Conservation (phyloP, 192 early-diverging fungal species). For the Gonapodya sp. region DNA sequence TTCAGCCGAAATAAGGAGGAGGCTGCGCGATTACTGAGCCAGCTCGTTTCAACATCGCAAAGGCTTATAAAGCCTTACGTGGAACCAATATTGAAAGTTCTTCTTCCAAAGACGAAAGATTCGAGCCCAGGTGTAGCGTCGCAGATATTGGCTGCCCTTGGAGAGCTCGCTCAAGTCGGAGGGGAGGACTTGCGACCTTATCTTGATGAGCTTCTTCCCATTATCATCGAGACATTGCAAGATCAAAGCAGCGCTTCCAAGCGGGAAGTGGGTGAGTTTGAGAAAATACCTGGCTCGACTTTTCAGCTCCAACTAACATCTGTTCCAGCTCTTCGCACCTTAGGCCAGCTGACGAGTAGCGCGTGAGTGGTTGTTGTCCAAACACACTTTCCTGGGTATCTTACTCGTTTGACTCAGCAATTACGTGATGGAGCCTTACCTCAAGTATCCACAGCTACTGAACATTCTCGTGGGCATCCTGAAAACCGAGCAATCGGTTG, state of each 20-base stretch:
- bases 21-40: slow-evolving; percentile 64
- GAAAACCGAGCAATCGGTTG: slow-evolving; percentile 63
- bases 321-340: slow-evolving; percentile 58
- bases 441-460: slow-evolving; percentile 77
- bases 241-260: slow-evolving; percentile 76
- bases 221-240: slow-evolving; percentile 81
- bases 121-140: slow-evolving; percentile 68
- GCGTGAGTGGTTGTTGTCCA: slow-evolving; percentile 49
- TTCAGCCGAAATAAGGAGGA: slow-evolving; percentile 78
- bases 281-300: background rate
- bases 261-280: slow-evolving; percentile 47
- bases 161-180: slow-evolving; percentile 73
- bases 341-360: slow-evolving; percentile 74
- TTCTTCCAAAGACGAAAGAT: slow-evolving; percentile 75
- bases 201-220: slow-evolving; percentile 67
- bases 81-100: slow-evolving; percentile 70
- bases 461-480: slow-evolving; percentile 67
- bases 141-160: slow-evolving; percentile 64
- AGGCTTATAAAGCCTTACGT: slow-evolving; percentile 83
- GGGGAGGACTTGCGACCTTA: slow-evolving; percentile 74
- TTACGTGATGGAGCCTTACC: slow-evolving; percentile 74
- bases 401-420: background rate
- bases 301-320: background rate
- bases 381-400: background rate
- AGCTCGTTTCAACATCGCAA: slow-evolving; percentile 67